Conservation (phyloP, 768 basidiomycete genomes). For the Kwoniella botswanensis region DNA sequence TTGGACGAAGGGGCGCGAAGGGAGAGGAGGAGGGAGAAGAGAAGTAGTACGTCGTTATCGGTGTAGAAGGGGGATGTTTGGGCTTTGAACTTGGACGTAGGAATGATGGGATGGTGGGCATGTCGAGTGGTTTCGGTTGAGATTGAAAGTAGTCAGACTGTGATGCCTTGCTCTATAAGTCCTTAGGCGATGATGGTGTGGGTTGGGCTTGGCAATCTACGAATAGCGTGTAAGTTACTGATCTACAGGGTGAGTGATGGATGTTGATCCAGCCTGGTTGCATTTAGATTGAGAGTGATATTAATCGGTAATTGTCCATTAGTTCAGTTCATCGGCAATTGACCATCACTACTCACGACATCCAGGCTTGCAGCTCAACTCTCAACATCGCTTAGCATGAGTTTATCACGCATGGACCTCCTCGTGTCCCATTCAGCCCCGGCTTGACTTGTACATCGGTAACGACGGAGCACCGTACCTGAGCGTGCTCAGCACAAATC, state of each 20-base stretch:
- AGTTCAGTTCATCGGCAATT: background rate
- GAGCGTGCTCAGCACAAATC: background rate
- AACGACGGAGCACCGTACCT: slow-evolving; percentile 6
- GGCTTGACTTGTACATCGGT: background rate
- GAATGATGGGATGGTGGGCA: slow-evolving; percentile 28
- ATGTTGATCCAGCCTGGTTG: background rate
- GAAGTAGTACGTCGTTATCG: slow-evolving; percentile 29
- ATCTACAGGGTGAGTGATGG: no score
- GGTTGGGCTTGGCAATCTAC: background rate
- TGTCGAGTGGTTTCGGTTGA: background rate
- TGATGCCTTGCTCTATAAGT: background rate
- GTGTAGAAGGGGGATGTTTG: slow-evolving; percentile 8
- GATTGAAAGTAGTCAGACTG: background rate
- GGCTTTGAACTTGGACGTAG: slow-evolving; percentile 7
- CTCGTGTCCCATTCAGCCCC: background rate
- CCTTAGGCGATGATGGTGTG: no score
- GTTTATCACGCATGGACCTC: background rate
- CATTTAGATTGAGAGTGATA: background rate
- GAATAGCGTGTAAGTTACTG: no score
- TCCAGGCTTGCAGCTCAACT: no score
- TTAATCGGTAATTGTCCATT: background rate
- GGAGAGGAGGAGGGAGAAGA: slow-evolving; percentile 18
- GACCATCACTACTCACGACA: background rate
- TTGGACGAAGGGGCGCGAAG: slow-evolving; percentile 12
- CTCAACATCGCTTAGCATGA: background rate